Evolutionary conservation across 768 basidiomycete species (phyloP), one percentile per base, ranked within the genome.

Genomic region (Phylloporus rhodoxanthus): DNA sequence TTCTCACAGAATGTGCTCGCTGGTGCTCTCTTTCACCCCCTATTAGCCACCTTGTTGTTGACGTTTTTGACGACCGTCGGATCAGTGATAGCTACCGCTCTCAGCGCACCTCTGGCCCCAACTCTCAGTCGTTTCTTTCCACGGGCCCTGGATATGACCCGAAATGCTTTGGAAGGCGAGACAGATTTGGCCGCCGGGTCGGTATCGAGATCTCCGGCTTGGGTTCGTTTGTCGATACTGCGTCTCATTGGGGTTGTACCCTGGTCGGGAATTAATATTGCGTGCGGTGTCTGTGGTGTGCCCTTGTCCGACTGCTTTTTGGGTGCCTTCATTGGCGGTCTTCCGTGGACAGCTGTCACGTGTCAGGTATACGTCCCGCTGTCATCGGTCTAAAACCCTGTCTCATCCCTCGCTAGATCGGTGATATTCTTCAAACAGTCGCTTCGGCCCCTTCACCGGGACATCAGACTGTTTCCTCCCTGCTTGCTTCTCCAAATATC

Each of bases 241-340:
- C 82, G 94, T 43, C 82, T 95, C 50, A 80, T 95, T 59, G 94
- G 94, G 17, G 81, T 97, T 47, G 91, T 96, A 4, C 94, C 94
- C 5, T 97, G 94, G 94, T 91, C 89, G 50, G 92, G 91, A 51
- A 91, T 97, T 75, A 97, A 97, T 67, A 87, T 97, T 50, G 93
- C 93, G 39, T 95, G 87, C 68, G 93, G 93, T 45, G 91, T 95
- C 23, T 89, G 87, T 58, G 86, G 87, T 29, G 91, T 97, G 14
- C 71, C 81, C 8, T 61, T 89, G 43, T 63, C 71, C 49, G 87
- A 91, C 64, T 91, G 89, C 61, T 73, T 84, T 62, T 70, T 91
- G 43, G 90, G 88, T 32, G 77, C 84, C 6, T 91, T 92, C 70
- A 89, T 92, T 48, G 90, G 90, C 2, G 79, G 81, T 47, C 66